Evolutionary conservation across 2,329 filamentous ascomycete species (phyloP).

Genomic region (Apiospora aurea): DNA sequence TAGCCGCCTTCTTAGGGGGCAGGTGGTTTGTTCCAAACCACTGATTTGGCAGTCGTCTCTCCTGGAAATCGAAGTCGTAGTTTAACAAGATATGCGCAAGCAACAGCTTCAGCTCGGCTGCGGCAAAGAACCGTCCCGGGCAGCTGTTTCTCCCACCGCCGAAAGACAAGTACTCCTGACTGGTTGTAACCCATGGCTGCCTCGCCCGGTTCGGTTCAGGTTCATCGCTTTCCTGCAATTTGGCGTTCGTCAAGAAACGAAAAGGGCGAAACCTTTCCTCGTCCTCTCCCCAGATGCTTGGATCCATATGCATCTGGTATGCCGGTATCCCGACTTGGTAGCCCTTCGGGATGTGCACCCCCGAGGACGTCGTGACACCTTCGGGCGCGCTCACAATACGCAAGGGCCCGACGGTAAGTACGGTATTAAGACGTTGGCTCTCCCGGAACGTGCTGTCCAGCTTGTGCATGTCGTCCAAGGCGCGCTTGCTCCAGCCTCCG

Average conservation of each 20-base stretch:
- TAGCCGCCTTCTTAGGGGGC: slow-evolving; percentile 40
- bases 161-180: slow-evolving; percentile 42
- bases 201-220: neutral
- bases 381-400: slow-evolving; percentile 36
- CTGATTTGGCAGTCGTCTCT: slow-evolving; percentile 39
- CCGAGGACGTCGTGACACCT: slow-evolving; percentile 45
- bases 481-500: slow-evolving; percentile 44
- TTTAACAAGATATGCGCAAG: slow-evolving; percentile 37
- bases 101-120: slow-evolving; percentile 45
- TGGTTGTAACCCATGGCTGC: slow-evolving; percentile 39
- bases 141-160: slow-evolving; percentile 49
- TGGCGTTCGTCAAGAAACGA: slow-evolving; percentile 33
- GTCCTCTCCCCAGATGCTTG: slow-evolving; percentile 52
- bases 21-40: slow-evolving; percentile 42
- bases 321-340: slow-evolving; percentile 40
- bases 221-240: neutral
- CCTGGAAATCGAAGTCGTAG: slow-evolving; percentile 38
- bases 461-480: slow-evolving; percentile 45
- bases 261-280: slow-evolving; percentile 43
- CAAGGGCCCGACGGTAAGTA: slow-evolving; percentile 37
- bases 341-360: slow-evolving; percentile 42
- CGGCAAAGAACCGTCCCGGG: slow-evolving; percentile 49
- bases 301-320: slow-evolving; percentile 45
- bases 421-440: slow-evolving; percentile 45
- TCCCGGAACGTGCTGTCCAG: slow-evolving; percentile 52